Base-by-base conservation (phyloP, 352 stramenopile genomes). In the Thraustochytrium striatum region DNA sequence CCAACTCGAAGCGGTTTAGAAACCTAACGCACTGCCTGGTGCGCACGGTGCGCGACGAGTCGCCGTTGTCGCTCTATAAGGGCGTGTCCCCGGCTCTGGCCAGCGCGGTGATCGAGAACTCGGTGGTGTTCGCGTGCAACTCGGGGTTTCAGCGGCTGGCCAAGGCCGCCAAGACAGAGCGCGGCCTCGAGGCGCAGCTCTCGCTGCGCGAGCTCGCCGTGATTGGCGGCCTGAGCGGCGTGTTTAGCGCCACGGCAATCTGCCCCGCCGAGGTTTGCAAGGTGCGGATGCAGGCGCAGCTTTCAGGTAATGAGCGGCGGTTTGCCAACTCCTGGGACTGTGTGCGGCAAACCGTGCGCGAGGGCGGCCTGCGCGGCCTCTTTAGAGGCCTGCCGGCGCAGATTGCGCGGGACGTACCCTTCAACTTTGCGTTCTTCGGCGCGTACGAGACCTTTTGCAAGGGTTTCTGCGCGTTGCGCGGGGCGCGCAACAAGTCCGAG, bases 361-460 rank as follows among this genome's bases (percentile, higher is more conserved):
- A 16, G n/a, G 85, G 92, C 44, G 90, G 89, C 38, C 69, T 91
- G 21, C 73, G 52, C 1, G 90, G 89, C 0, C 84, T 93, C 30
- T 93, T 91, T 65, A 84, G 87, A 59, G 90, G 90, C n/a, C 91
- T 93, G 80, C 89, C 87, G 44, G 88, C 90, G 13, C 61, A 93
- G 82, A 83, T 95, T 55, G 83, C 92, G 79, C 89, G 90, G 28
- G 90, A 95, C 73, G 88, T 95, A 33, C 90, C 90, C 32, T 95
- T 95, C 84, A 94, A 91, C 82, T 93, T 94, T 75, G 91, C 91
- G 82, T 95, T 95, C 84, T 95, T 95, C 57, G 89, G 89, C 57
- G 85, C 85, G 52, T 95, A 93, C 81, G 85, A 93, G 52, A 85
- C 86, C 38, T 90, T 89, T 84, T 93, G 88, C 30, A 89, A 87